Evolutionary conservation across 331 rosid genomes (phyloP).

Genomic region (Acacia pycnantha): DNA sequence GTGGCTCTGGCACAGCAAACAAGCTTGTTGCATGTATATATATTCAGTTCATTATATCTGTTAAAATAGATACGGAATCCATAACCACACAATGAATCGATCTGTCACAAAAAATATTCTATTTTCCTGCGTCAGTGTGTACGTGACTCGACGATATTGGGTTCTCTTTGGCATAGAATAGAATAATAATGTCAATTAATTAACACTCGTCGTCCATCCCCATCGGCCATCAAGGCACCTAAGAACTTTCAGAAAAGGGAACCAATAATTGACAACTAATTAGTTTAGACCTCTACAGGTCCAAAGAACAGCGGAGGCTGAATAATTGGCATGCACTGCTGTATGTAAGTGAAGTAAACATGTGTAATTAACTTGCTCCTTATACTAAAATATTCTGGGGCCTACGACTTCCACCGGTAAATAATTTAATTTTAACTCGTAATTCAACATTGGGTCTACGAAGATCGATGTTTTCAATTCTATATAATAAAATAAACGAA

Average conservation of each 20-base stretch:
- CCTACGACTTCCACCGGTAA: neutral
- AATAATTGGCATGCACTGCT: neutral
- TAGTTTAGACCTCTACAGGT: neutral
- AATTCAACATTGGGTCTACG: neutral
- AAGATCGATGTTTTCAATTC: neutral
- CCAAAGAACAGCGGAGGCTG: neutral
- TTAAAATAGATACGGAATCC: neutral
- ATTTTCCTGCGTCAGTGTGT: neutral
- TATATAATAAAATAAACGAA: neutral
- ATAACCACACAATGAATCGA: neutral
- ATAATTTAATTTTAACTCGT: neutral
- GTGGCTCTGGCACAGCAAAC: neutral
- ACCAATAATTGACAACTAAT: conserved; percentile 26
- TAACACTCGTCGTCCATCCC: neutral
- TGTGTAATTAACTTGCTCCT: neutral
- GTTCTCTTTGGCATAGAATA: neutral
- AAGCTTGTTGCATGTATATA: neutral
- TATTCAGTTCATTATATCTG: neutral
- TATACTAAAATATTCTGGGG: neutral
- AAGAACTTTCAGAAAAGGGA: conserved; percentile 17
- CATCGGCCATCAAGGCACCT: conserved; percentile 7
- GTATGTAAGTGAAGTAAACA: neutral
- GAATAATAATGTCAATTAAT: conserved; percentile 13
- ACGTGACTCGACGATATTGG: neutral
- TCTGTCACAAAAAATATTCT: neutral